A percentile compares a stretch with the other conserved stretches of the same genome.
These are phyloP conservation scores for Wickerhamiella domercqiae DNA, from an alignment of 805 yeast species.

Conservation along the genomic window DNA sequence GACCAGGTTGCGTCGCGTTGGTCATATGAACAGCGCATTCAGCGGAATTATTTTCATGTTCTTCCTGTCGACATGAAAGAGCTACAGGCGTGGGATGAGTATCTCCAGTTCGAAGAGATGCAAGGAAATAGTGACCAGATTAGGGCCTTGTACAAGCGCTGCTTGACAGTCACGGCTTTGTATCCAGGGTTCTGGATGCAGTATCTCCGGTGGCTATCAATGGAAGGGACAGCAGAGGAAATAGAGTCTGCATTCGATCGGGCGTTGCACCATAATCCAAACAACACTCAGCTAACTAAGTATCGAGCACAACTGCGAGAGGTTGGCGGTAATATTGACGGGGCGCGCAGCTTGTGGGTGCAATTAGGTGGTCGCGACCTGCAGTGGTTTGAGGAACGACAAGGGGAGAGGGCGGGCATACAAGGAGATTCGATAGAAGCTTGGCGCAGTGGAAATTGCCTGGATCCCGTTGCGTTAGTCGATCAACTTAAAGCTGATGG, in stretches of 20 bases:
- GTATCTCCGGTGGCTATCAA: conserved; percentile 39
- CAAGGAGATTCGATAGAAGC: background rate
- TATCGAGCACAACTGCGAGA: conserved; percentile 5
- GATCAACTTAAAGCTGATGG: conserved; percentile 1
- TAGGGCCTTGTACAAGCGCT: conserved; percentile 48
- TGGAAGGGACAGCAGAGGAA: background rate
- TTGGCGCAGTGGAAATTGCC: background rate
- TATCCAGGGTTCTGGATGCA: conserved; percentile 53
- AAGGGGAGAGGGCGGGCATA: too few species aligned
- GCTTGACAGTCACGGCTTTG: conserved; percentile 40
- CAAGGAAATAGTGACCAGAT: conserved; percentile 23
- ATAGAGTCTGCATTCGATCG: conserved; percentile 1
- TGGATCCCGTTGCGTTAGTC: conserved; percentile 1
- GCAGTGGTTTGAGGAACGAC: background rate
- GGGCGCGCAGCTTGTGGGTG: conserved; percentile 5
- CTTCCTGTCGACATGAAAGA: conserved; percentile 32
- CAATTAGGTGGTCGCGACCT: background rate
- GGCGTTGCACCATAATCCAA: conserved; percentile 9
- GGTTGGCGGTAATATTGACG: conserved; percentile 6
- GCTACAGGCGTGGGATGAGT: conserved; percentile 43
- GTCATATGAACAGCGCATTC: conserved; percentile 56
- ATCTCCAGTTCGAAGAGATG: conserved; percentile 40
- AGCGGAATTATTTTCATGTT: conserved; percentile 44
- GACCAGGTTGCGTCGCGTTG: conserved; percentile 45
- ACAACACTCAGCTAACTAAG: background rate